Conservation (phyloP, 164 flowering plant genomes). For the Litsea cubeba region DNA sequence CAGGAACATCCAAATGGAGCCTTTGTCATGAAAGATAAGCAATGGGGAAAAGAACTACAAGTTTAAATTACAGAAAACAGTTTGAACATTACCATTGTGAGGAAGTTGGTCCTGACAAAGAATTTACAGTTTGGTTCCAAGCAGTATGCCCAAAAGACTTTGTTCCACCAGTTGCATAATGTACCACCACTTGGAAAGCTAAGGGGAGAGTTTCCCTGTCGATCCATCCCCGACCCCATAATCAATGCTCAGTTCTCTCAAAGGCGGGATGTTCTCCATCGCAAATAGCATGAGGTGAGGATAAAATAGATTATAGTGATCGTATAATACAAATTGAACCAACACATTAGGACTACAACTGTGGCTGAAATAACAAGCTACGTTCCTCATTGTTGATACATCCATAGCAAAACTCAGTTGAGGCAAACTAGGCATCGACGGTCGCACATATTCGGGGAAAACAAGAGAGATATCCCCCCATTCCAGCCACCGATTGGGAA, state of each 20-base stretch:
- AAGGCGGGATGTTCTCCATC: conserved; percentile 82
- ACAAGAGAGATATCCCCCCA: conserved; percentile 87
- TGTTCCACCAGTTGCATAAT: background rate
- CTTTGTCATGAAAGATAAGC: background rate
- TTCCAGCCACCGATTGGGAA: conserved; percentile 58
- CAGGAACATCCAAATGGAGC: background rate
- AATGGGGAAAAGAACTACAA: background rate
- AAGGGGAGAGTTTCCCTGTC: conserved; percentile 36
- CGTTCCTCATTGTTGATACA: conserved; percentile 77
- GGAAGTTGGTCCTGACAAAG: conserved; percentile 13
- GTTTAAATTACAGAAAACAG: background rate
- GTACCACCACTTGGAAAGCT: conserved; percentile 13
- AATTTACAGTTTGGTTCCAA: conserved; percentile 3
- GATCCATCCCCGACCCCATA: conserved; percentile 73
- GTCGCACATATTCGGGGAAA: conserved; percentile 41
- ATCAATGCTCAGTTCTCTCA: conserved; percentile 84
- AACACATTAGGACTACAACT: conserved; percentile 74
- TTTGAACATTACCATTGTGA: background rate
- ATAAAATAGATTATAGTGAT: conserved; percentile 54
- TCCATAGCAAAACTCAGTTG: conserved; percentile 84
- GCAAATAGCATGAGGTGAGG: conserved; percentile 91
- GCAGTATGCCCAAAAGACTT: conserved; percentile 18
- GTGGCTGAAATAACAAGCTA: conserved; percentile 83
- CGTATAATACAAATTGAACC: conserved; percentile 76
- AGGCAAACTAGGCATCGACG: conserved; percentile 53